Conservation (phyloP, 1,284 basidiomycete species). For the Naganishia cerealis region DNA sequence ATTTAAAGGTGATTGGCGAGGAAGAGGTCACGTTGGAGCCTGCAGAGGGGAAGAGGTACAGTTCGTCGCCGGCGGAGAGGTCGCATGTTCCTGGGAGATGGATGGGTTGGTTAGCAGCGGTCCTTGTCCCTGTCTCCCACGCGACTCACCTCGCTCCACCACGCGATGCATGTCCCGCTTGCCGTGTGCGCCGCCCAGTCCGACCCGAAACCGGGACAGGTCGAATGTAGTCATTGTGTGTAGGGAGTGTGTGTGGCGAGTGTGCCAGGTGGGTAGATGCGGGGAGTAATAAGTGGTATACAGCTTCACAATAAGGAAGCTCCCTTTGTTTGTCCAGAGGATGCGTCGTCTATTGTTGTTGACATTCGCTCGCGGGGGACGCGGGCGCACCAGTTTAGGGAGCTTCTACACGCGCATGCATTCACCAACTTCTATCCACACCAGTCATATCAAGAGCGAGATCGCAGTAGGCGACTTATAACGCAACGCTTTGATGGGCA, state of each 20-base stretch:
- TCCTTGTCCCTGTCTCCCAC: not conserved
- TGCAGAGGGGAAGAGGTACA: conserved; percentile 67
- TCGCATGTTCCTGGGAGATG: conserved; percentile 38
- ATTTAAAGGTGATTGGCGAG: conserved; percentile 64
- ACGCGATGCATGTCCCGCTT: not conserved
- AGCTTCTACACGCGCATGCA: too few species aligned
- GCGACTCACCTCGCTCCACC: conserved; percentile 3
- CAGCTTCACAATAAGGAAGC: too few species aligned
- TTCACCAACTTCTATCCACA: too few species aligned
- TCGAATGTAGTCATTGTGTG: conserved; percentile 9
- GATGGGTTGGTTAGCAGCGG: not conserved
- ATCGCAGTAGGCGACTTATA: too few species aligned
- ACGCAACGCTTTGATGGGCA: too few species aligned
- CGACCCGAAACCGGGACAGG: conserved; percentile 20
- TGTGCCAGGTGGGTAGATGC: too few species aligned
- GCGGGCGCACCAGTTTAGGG: too few species aligned
- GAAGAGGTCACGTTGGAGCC: conserved; percentile 61
- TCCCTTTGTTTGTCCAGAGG: too few species aligned
- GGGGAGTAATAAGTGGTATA: too few species aligned
- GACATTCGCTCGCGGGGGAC: too few species aligned
- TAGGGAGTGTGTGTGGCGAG: conserved; percentile 14
- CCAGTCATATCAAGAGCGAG: too few species aligned
- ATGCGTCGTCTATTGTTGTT: not conserved
- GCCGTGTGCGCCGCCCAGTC: conserved; percentile 24
- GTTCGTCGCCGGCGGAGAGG: conserved; percentile 60